These are phyloP conservation scores for Purpureocillium lavendulum DNA, from an alignment of 2,329 filamentous ascomycete genomes.

Conservation along the genomic window DNA sequence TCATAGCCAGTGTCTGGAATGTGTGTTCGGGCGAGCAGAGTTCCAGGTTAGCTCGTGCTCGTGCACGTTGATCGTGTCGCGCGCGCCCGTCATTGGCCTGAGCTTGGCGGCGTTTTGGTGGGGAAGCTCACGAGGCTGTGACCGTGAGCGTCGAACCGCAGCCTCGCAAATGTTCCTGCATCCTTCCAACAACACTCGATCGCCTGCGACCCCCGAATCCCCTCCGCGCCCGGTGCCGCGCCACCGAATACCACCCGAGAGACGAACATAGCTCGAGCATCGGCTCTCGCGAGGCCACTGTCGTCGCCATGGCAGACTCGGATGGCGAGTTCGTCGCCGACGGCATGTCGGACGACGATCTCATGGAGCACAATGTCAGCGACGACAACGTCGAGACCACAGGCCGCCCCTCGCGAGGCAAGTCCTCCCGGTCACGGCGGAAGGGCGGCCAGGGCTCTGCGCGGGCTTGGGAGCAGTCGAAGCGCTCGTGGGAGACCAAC, in stretches of 20 bases:
- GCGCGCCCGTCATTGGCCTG: background rate
- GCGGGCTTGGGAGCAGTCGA: slow-evolving; percentile 59
- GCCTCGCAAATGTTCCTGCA: slow-evolving; percentile 2
- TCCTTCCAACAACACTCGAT: too few species aligned
- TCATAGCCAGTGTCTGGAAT: too few species aligned
- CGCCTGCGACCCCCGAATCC: too few species aligned
- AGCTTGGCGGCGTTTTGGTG: background rate
- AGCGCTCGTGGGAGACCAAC: slow-evolving; percentile 63
- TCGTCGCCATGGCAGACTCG: slow-evolving; percentile 55
- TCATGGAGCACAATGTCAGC: slow-evolving; percentile 39
- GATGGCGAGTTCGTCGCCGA: slow-evolving; percentile 62
- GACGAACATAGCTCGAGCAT: too few species aligned
- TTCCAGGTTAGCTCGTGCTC: too few species aligned
- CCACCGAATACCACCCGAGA: too few species aligned
- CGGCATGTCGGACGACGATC: slow-evolving; percentile 57
- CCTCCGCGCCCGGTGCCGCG: too few species aligned
- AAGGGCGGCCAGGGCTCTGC: slow-evolving; percentile 30
- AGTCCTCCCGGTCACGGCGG: slow-evolving; percentile 15
- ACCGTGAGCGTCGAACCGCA: slow-evolving; percentile 1
- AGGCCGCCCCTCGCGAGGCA: slow-evolving; percentile 17
- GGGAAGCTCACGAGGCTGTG: slow-evolving; percentile 8
- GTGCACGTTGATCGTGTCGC: background rate
- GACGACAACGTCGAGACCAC: slow-evolving; percentile 19
- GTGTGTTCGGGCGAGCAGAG: too few species aligned
- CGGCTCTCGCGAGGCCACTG: background rate